phyloP scores from a whole-genome alignment of 345 rosid genomes.

The Orychophragmus violaceus region DNA sequence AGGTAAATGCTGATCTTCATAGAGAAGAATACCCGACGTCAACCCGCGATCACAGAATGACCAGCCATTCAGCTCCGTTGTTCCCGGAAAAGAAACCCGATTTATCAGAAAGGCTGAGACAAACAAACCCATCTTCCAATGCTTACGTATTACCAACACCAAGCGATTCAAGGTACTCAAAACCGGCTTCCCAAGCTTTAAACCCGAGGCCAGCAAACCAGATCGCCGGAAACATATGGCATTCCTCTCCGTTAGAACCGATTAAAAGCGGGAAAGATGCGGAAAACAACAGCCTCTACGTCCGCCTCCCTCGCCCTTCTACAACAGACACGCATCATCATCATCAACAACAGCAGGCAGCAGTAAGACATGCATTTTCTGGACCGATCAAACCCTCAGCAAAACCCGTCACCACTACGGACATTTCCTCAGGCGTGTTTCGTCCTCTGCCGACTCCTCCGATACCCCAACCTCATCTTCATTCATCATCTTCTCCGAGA shows the following conservation, averaged over 20 bases:
- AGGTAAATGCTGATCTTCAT: conserved; percentile 48
- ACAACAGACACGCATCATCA: conserved; percentile 39
- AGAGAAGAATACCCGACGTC: conserved; percentile 40
- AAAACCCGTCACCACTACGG: conserved; percentile 42
- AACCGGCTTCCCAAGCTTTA: conserved; percentile 34
- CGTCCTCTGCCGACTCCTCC: conserved; percentile 38
- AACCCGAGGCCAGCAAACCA: conserved; percentile 38
- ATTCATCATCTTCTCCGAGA: conserved; percentile 54
- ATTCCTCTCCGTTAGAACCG: conserved; percentile 88
- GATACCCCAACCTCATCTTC: conserved; percentile 29
- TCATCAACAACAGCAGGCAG: conserved; percentile 39
- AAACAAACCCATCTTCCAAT: conserved; percentile 41
- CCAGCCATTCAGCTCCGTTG: conserved; percentile 88
- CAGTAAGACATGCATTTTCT: conserved; percentile 59
- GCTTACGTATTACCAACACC: conserved; percentile 88
- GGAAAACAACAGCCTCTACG: conserved; percentile 29
- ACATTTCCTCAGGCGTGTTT: conserved; percentile 41
- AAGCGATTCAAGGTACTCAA: conserved; percentile 42
- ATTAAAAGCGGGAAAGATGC: conserved; percentile 42
- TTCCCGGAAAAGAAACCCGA: conserved; percentile 68
- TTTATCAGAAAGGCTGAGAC: conserved; percentile 52
- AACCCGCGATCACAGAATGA: conserved; percentile 41
- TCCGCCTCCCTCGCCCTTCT: conserved; percentile 56
- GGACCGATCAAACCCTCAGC: conserved; percentile 61
- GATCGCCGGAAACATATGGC: conserved; percentile 48